phyloP scores from a whole-genome alignment of 331 rosid species.

The Quercus phellos region DNA sequence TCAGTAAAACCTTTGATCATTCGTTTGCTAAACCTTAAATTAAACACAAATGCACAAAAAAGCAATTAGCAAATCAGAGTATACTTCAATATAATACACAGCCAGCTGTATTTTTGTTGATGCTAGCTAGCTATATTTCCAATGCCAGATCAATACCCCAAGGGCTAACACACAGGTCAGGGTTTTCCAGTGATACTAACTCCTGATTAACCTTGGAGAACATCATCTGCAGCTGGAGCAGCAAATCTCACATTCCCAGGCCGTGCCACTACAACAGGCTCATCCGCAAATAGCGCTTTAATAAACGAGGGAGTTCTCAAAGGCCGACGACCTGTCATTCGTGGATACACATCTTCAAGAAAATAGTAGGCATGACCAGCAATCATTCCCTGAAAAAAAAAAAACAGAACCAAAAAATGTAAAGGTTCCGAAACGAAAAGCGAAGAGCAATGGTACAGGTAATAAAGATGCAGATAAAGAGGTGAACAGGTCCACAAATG shows the following conservation, averaged over 20 bases:
- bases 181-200: constrained; percentile 13
- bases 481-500: neutral
- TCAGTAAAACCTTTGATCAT: constrained; percentile 14
- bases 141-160: neutral
- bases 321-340: constrained; percentile 89
- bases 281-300: constrained; percentile 83
- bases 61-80: constrained; percentile 7
- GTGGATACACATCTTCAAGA: constrained; percentile 90
- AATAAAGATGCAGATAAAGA: neutral
- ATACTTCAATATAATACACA: constrained; percentile 51
- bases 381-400: constrained; percentile 75
- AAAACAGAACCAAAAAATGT: neutral
- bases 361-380: constrained; percentile 97
- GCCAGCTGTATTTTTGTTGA: constrained; percentile 19
- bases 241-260: constrained; percentile 83
- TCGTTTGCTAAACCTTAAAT: constrained; percentile 10
- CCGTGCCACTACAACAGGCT: constrained; percentile 72
- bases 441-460: neutral
- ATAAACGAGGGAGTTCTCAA: constrained; percentile 77
- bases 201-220: constrained; percentile 51
- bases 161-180: neutral
- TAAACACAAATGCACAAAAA: constrained; percentile 23
- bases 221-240: constrained; percentile 56
- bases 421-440: neutral
- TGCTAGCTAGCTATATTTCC: constrained; percentile 13